Base-by-base conservation (phyloP, 108 stramenopile species). In the Hondaea fermentalgiana region DNA sequence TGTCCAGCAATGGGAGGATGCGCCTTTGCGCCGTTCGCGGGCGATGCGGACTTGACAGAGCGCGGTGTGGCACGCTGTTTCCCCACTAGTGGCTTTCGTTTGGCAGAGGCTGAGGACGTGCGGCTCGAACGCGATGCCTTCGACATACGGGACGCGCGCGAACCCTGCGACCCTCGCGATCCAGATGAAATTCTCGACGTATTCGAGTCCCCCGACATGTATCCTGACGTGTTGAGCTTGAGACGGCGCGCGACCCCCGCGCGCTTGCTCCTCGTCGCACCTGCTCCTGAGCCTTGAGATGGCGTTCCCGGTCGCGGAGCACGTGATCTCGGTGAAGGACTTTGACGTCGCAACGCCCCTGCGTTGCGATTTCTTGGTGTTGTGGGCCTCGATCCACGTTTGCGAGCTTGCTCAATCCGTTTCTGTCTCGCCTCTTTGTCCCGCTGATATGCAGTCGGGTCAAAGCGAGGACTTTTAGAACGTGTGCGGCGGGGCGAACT, bases 401-500 rank as follows among this genome's bases (percentile, higher is more conserved):
- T 53, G 19, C 51, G 49, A 16, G 76, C 76, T 45, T 53, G 76
- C 45, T 83, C 49, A 12, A 83, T 14, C 45, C 51, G 76, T 42
- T 88, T 60, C 16, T 45, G 59, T 64, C 72, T 89, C 29, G n/a
- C 72, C 44, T 49, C 72, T 72, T 89, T 44, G 47, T 89, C 88
- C n/a, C 60, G 69, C 88, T 72, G 72, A 28, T 89, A 89, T 14
- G 69, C 88, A 10, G 88, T 89, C 45, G 88, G 88, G 72, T 89
- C 88, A 45, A 89, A 89, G 14, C 88, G 44, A 5, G 59, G 59
- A 49, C 88, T 88, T 4, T 49, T 47, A 12, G 76, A 83, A 6
- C 76, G 76, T 10, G 25, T 23, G 10, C 64, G 64, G 6, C 76
- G 45, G 6, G 76, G 76, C 42, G 64, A 23, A 8, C 21, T 23